Base-by-base conservation (phyloP, 2,329 filamentous ascomycete species). In the Achaetomium macrosporum region DNA sequence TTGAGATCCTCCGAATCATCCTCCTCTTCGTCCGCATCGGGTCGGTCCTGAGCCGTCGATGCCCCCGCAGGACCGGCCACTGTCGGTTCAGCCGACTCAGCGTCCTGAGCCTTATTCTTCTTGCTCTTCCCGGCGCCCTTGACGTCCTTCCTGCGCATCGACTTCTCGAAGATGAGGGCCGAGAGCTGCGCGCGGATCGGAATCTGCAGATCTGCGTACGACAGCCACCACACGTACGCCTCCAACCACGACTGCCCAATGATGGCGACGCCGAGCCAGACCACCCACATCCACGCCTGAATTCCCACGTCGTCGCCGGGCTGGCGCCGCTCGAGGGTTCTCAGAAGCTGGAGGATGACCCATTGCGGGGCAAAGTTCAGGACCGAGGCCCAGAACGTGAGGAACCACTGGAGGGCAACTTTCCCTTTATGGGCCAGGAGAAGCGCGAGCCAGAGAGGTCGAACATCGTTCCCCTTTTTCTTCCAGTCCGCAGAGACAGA, bases 91-190 rank as follows among this genome's bases (percentile, higher is more conserved):
- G 66, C 51, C 10, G 68, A 59, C 41, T 67, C 65, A 13, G 60
- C 36, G 6, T 11, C 56, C 25, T 69, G 61, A 17, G 64, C 63
- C 33, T 71, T 69, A 44, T 72, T 69, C 45, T 72, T 73, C 16
- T 66, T 65, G 10, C 67, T 61, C 62, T 78, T 82, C 35, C 73
- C 73, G 5, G 79, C 74, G 11, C 81, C 78, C 65, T 90, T 89
- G 39, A 88, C 81, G 65, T 91, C 88, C 65, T 92, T 92, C 45
- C 84, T 79, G 41, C 84, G 78, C 75, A 90, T 82, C 0, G 86
- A 80, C 66, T 93, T 93, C 55, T 84, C 79, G 61, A 91, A 92
- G 15, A 92, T 79, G 8, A 90, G 74, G 0, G 85, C 78, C 1
- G 85, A 82, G 2, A 93, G 71, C 61, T 90, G 84, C 29, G 82